Percentiles rank a stretch among this genome's conserved stretches.
Evolutionary conservation across 2,329 filamentous ascomycete genomes (phyloP).

Genomic region (Calonectria hongkongensis): DNA sequence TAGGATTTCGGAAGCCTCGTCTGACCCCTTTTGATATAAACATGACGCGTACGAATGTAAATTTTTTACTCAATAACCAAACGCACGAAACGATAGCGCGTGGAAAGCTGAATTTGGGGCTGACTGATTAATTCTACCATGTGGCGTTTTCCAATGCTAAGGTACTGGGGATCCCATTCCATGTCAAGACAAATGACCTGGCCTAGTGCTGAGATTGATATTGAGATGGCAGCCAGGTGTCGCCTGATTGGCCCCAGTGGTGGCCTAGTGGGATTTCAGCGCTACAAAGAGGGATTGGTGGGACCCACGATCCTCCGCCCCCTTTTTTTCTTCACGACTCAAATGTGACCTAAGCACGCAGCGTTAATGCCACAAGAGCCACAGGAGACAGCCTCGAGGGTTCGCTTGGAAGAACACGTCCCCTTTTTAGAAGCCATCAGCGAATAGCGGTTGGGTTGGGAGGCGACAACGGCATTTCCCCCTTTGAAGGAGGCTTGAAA

Average conservation of each 20-base stretch:
- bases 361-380: conserved; percentile 23
- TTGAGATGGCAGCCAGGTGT: not conserved
- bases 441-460: not conserved
- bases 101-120: conserved; percentile 23
- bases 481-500: not conserved
- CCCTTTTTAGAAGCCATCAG: not conserved
- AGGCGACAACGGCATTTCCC: not conserved
- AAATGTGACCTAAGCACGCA: conserved; percentile 13
- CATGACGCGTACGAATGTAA: not conserved
- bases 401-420: conserved; percentile 1
- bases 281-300: conserved; percentile 20
- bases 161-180: conserved; percentile 31
- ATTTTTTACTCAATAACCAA: conserved; percentile 9
- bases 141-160: conserved; percentile 8
- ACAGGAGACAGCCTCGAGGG: conserved; percentile 9
- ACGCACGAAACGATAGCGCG: conserved; percentile 22
- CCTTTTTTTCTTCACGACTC: conserved; percentile 32
- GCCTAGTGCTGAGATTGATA: conserved; percentile 11
- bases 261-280: conserved; percentile 26
- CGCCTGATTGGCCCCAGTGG: conserved; percentile 23
- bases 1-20: not conserved
- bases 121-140: conserved; percentile 26
- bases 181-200: conserved; percentile 23
- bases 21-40: not conserved
- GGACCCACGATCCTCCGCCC: conserved; percentile 37